Percentiles rank a stretch among this genome's conserved stretches.
Evolutionary conservation across 2,329 filamentous ascomycete species (phyloP).

Genomic region (Talaromyces islandicus): DNA sequence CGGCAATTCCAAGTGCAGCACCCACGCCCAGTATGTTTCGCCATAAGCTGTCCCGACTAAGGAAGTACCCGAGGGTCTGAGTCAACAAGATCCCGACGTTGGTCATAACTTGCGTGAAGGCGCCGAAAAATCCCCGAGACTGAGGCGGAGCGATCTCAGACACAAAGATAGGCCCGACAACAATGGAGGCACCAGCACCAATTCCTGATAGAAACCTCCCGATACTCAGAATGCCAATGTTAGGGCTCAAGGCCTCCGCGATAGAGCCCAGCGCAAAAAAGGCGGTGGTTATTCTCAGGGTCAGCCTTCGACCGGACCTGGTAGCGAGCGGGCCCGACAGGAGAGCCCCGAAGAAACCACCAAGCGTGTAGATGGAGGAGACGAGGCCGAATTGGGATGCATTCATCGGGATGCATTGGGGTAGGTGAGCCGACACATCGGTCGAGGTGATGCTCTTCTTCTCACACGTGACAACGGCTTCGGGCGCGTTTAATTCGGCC

Average conservation of each 20-base stretch:
- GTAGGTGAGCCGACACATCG: conserved; percentile 18
- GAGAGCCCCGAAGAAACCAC: conserved; percentile 78
- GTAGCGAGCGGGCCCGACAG: conserved; percentile 73
- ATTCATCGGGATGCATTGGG: conserved; percentile 85
- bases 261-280: conserved; percentile 72
- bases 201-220: conserved; percentile 77
- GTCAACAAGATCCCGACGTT: conserved; percentile 83
- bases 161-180: conserved; percentile 91
- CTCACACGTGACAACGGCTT: conserved; percentile 86
- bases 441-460: conserved; percentile 47
- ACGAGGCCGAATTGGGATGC: conserved; percentile 76
- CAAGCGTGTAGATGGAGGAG: conserved; percentile 85
- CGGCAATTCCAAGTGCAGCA: conserved; percentile 59
- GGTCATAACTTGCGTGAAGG: conserved; percentile 84
- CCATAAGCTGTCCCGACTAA: conserved; percentile 77
- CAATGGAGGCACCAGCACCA: conserved; percentile 81
- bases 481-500: conserved; percentile 92
- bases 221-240: conserved; percentile 60
- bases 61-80: conserved; percentile 79
- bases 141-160: conserved; percentile 77
- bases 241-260: conserved; percentile 65
- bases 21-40: conserved; percentile 73
- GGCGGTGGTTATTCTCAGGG: conserved; percentile 70
- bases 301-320: conserved; percentile 64
- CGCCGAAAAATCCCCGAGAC: conserved; percentile 70